phyloP scores from a whole-genome alignment of 352 stramenopile species.

The Pythium monospermum region DNA sequence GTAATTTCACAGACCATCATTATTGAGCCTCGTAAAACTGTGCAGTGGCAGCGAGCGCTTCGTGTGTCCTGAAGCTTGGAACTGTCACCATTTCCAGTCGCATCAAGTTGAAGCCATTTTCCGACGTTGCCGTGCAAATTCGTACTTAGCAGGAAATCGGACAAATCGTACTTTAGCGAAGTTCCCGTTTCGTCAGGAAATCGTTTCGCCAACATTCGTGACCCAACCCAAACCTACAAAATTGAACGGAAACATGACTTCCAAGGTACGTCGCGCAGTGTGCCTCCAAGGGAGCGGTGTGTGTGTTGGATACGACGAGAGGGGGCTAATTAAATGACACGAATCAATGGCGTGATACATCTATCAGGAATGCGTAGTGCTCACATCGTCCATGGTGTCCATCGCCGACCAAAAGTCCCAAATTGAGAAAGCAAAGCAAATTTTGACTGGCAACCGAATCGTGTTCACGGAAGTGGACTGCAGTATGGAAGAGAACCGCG shows the following conservation, averaged over 20 bases:
- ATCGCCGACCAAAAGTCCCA: slow-evolving; percentile 77
- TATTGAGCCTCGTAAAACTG: too few relatives aligned
- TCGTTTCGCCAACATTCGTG: slow-evolving; percentile 1
- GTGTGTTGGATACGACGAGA: too few relatives aligned
- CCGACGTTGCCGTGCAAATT: neutral
- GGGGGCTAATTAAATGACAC: too few relatives aligned
- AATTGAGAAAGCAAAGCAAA: slow-evolving; percentile 60
- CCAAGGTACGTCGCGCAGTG: slow-evolving; percentile 12
- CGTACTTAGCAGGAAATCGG: neutral
- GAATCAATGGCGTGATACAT: too few relatives aligned
- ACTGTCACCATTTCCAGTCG: too few relatives aligned
- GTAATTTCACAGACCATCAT: too few relatives aligned
- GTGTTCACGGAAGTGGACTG: slow-evolving; percentile 74
- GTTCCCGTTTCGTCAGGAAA: too few relatives aligned
- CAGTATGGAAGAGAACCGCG: slow-evolving; percentile 73
- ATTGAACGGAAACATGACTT: slow-evolving; percentile 1
- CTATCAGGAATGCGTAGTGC: slow-evolving; percentile 48
- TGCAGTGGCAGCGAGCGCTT: too few relatives aligned
- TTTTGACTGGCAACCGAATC: slow-evolving; percentile 72
- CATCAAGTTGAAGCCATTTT: neutral
- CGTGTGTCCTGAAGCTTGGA: too few relatives aligned
- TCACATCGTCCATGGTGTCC: slow-evolving; percentile 73
- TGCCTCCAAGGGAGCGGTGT: too few relatives aligned
- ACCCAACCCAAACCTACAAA: neutral
- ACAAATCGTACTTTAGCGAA: slow-evolving; percentile 8